Base-by-base conservation (phyloP, 2,329 filamentous ascomycete genomes). In the Huntiella omanensis region DNA sequence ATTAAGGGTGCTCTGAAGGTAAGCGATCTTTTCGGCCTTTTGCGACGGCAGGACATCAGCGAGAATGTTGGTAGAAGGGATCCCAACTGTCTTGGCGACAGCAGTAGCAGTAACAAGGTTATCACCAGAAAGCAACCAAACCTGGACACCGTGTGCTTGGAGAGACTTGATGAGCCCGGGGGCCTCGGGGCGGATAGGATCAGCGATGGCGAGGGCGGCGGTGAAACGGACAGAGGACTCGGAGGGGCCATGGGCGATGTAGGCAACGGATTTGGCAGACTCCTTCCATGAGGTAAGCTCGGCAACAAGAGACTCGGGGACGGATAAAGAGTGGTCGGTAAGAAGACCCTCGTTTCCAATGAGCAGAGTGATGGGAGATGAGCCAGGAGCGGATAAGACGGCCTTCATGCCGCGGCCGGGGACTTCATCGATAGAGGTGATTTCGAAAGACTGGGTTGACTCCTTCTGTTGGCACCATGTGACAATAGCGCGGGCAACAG, bases 71-170 rank as follows among this genome's bases (percentile, higher is more conserved):
- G 67, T 63, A 1, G 67, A 55, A 0, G 75, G 70, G 52, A 95
- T 94, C 16, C 83, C 83, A 13, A 94, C 68, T 55, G 75, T 74
- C 2, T 68, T 63, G 1, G 82, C 87, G 2, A 95, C 83, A 0
- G 85, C 84, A 15, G 71, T 67, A 2, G 87, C 87, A 0, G 87
- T 95, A n/a, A 67, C 77, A n/a, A 68, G 64, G 56, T 94, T 94
- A 64, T 95, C 87, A 28, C 87, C 87, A 0, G 85, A 92, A 34
- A 94, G 77, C 84, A 95, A 92, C 76, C 80, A 94, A 3, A 93
- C 81, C 32, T 77, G 73, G 40, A 82, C 77, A 15, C 80, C 76
- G 12, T 72, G 71, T 4, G 69, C 60, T 38, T 73, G 70, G 0
- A 94, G 72, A 1, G 76, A 68, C 5, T 63, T 60, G 49, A 93